phyloP scores from a whole-genome alignment of 768 basidiomycete genomes.

The Antrodiella citrinella region DNA sequence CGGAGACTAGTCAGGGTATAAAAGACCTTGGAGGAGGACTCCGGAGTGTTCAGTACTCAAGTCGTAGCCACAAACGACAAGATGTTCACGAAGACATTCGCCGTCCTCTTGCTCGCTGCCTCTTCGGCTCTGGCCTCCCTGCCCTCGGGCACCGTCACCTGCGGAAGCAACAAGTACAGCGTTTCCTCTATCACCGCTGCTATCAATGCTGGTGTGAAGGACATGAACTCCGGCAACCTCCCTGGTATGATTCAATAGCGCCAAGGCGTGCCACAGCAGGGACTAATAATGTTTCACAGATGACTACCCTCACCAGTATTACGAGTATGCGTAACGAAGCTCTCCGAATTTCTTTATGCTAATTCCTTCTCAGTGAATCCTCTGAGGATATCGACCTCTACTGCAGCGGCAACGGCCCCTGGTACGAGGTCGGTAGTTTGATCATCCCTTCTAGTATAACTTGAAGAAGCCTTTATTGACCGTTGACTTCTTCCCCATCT shows the following conservation, averaged over 20 bases:
- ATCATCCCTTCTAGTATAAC: too few relatives aligned
- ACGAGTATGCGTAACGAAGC: conserved; percentile 5
- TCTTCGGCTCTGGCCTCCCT: conserved; percentile 6
- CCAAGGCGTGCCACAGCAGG: neutral
- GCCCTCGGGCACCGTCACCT: conserved; percentile 16
- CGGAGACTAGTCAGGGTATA: too few relatives aligned
- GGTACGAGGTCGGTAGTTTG: conserved; percentile 15
- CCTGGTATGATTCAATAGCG: conserved; percentile 8
- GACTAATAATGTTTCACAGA: conserved; percentile 6
- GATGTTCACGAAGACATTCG: conserved; percentile 6
- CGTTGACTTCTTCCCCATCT: neutral
- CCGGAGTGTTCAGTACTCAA: too few relatives aligned
- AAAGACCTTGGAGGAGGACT: too few relatives aligned
- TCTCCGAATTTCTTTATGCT: too few relatives aligned
- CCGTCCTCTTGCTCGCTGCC: conserved; percentile 3
- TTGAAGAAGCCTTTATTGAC: neutral
- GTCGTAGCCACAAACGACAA: too few relatives aligned
- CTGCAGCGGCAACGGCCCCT: conserved; percentile 15
- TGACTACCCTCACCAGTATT: conserved; percentile 18
- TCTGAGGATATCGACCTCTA: conserved; percentile 14
- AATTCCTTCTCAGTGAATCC: conserved; percentile 1
- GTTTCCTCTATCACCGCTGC: conserved; percentile 10
- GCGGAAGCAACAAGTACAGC: conserved; percentile 16
- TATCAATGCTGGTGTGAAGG: conserved; percentile 12
- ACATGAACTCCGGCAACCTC: conserved; percentile 6